These are phyloP conservation scores for Cercospora canescens DNA, from an alignment of 2,329 filamentous ascomycete genomes.

Conservation along the genomic window DNA sequence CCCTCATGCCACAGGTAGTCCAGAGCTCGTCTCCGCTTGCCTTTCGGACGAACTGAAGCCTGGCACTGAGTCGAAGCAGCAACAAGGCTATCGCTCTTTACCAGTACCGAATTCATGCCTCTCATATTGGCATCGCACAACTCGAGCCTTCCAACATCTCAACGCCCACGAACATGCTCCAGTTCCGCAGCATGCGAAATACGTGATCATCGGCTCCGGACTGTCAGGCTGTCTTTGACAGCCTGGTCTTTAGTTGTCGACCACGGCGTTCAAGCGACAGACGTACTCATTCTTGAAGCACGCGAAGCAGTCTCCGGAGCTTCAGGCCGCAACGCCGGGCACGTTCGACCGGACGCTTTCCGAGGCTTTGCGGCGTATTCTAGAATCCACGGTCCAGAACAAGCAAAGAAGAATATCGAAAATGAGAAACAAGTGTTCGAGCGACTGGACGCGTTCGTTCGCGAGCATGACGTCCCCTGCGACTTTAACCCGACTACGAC, in stretches of 20 bases:
- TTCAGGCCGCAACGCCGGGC: slow-evolving; percentile 48
- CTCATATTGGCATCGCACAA: slow-evolving; percentile 50
- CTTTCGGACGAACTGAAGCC: neutral
- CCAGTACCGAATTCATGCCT: slow-evolving; percentile 34
- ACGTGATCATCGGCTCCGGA: slow-evolving; percentile 47
- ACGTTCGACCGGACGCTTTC: slow-evolving; percentile 50
- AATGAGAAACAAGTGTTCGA: slow-evolving; percentile 47
- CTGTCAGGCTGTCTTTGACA: slow-evolving; percentile 45
- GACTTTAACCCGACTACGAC: slow-evolving; percentile 51
- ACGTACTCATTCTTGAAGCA: slow-evolving; percentile 46
- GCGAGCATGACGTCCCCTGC: slow-evolving; percentile 43
- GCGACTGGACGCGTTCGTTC: slow-evolving; percentile 44
- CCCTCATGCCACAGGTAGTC: slow-evolving; percentile 19
- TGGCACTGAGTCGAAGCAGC: neutral
- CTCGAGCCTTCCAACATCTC: slow-evolving; percentile 44
- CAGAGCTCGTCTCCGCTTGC: neutral
- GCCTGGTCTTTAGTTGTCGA: slow-evolving; percentile 42
- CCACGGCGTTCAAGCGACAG: slow-evolving; percentile 35
- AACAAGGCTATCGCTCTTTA: slow-evolving; percentile 17
- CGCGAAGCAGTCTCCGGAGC: slow-evolving; percentile 48
- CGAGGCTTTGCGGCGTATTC: slow-evolving; percentile 49
- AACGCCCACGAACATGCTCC: slow-evolving; percentile 38
- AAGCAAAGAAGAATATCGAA: slow-evolving; percentile 49
- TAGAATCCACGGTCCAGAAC: slow-evolving; percentile 44
- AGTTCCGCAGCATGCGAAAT: slow-evolving; percentile 36